phyloP scores from a whole-genome alignment of 768 basidiomycete genomes.

The Suillus ampliporus region DNA sequence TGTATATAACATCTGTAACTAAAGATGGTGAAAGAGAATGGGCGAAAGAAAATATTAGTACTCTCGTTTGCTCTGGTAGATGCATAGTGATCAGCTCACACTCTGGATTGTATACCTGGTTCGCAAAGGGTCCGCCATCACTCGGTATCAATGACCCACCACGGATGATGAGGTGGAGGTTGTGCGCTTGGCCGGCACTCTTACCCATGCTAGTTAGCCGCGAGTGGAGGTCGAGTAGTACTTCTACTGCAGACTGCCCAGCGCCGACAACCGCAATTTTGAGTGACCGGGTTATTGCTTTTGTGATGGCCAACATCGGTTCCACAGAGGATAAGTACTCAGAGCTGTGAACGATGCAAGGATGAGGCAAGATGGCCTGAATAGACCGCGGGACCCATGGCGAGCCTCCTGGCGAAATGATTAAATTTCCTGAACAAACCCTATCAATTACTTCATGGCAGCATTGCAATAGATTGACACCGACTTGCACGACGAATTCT shows the following conservation, averaged over 20 bases:
- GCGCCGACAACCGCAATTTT: slow-evolving; percentile 53
- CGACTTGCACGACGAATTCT: slow-evolving; percentile 44
- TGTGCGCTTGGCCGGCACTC: slow-evolving; percentile 35
- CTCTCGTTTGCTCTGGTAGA: background rate
- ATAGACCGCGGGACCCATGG: slow-evolving; percentile 49
- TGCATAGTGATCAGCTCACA: slow-evolving; percentile 32
- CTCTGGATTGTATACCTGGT: slow-evolving; percentile 59
- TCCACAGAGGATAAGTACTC: slow-evolving; percentile 46
- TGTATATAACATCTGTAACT: slow-evolving; percentile 50
- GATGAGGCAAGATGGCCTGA: slow-evolving; percentile 36
- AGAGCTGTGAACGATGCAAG: slow-evolving; percentile 51
- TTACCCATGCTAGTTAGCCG: slow-evolving; percentile 42
- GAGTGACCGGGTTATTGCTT: slow-evolving; percentile 33
- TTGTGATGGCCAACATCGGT: slow-evolving; percentile 37
- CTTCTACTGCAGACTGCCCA: slow-evolving; percentile 55
- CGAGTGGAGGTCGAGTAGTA: slow-evolving; percentile 49
- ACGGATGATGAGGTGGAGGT: slow-evolving; percentile 56
- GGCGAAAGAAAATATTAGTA: background rate
- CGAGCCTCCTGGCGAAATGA: slow-evolving; percentile 57
- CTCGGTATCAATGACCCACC: slow-evolving; percentile 56
- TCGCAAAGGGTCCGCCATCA: slow-evolving; percentile 58
- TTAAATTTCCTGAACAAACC: slow-evolving; percentile 44
- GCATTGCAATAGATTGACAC: slow-evolving; percentile 20
- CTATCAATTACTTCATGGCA: background rate
- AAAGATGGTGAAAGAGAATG: slow-evolving; percentile 1